phyloP scores from a whole-genome alignment of 2,329 filamentous ascomycete species.

The Microsporum canis region DNA sequence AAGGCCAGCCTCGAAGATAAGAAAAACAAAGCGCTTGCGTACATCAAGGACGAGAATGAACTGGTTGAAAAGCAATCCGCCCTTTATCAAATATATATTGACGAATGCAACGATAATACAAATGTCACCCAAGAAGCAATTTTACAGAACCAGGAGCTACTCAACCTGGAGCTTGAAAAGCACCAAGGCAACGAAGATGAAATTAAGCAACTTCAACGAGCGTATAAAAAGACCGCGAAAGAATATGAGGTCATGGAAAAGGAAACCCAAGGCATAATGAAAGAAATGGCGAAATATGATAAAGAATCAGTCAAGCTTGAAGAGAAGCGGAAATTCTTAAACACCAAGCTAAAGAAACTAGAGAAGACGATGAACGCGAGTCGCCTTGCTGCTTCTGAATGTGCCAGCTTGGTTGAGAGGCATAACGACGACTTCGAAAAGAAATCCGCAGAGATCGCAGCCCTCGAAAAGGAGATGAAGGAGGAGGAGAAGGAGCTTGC shows the following conservation, averaged over 20 bases:
- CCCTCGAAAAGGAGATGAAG: constrained; percentile 65
- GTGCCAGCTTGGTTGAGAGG: constrained; percentile 65
- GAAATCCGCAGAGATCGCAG: constrained; percentile 59
- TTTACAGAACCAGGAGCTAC: constrained; percentile 73
- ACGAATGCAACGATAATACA: constrained; percentile 80
- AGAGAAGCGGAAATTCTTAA: constrained; percentile 90
- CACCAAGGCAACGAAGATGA: constrained; percentile 80
- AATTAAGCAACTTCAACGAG: constrained; percentile 80
- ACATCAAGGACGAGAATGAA: constrained; percentile 86
- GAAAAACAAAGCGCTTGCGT: constrained; percentile 86
- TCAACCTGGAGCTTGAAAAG: constrained; percentile 80
- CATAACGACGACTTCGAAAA: constrained; percentile 67
- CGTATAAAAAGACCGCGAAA: constrained; percentile 70
- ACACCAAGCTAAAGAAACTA: constrained; percentile 84
- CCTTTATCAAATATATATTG: constrained; percentile 82
- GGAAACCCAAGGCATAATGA: constrained; percentile 62
- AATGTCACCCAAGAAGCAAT: constrained; percentile 82
- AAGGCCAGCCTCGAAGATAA: constrained; percentile 88
- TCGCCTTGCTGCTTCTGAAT: constrained; percentile 61
- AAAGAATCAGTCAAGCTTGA: constrained; percentile 96
- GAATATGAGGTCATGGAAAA: constrained; percentile 76
- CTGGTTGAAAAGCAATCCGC: constrained; percentile 78
- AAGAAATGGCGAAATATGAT: constrained; percentile 85
- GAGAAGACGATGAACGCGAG: constrained; percentile 76
- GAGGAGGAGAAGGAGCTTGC: constrained; percentile 71